Evolutionary conservation across 2,329 filamentous ascomycete genomes (phyloP), one percentile per base, ranked within the genome.

Genomic region (Apiospora hydei): DNA sequence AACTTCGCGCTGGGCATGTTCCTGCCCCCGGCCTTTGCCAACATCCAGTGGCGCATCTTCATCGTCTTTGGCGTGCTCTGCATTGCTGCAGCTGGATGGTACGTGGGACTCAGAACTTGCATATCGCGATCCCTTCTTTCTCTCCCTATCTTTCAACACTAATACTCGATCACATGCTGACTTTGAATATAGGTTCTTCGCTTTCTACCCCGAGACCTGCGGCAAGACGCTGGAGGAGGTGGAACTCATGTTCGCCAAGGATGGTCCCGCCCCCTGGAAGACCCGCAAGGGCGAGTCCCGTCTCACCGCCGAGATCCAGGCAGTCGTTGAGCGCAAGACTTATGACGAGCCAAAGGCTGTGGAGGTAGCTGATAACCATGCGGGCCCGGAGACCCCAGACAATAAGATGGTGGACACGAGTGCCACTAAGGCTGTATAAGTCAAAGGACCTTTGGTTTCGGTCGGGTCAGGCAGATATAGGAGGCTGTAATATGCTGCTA

Each of bases 1-100:
- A 91, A 90, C 79, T 90, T 90, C 77, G 89, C 88, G 0, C 82
- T 91, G 16, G 88, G 87, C 46, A 83, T 90, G 53, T 90, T 89
- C 79, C 85, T 89, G 2, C 89, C 89, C 4, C 86, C 88, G 0
- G 88, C 84, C 0, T 89, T 91, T 80, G 80, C 83, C 68, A 90
- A 89, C 77, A 91, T 91, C 78, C 83, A 83, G 38, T 90, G 85
- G 81, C 86, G 85, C 73, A 81, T 87, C 26, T 84, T 84, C 70
- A 82, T 83, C 76, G 78, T 84, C 71, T 83, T 83, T 61, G 82
- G 82, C 53, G 78, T 81, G 14, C 77, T 84, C 1, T 84, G 82
- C 71, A 21, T 83, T 2, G 75, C 71, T 11, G 78, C 80, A 5
- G 78, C 82, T 1, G 76, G 74, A 30, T 82, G 81, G 78, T 78